Base-by-base conservation (phyloP, 2,329 filamentous ascomycete genomes). In the Ceratocystiopsis sp. region DNA sequence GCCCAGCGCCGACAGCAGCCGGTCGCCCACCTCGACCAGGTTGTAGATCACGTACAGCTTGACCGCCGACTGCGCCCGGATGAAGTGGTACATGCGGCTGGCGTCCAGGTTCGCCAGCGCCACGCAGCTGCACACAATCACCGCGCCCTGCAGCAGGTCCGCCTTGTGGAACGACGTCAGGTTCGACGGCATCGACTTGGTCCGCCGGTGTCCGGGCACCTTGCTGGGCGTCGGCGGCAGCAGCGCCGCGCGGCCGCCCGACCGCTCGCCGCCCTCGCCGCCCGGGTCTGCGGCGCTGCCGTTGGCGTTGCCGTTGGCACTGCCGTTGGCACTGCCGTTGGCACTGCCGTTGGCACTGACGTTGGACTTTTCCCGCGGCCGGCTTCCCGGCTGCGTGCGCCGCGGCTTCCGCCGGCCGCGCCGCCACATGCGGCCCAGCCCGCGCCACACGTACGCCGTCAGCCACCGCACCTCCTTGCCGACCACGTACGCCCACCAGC, bases 31-130 rank as follows among this genome's bases (percentile, higher is more conserved):
- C 61, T 98, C 91, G 6, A 98, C 74, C 33, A 95, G 84, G 55
- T 98, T 98, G 67, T 94, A 98, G 44, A 98, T 96, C 46, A 98
- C 91, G 58, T 98, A 98, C 12, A 98, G 72, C 58, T 98, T 98
- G 63, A 98, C 95, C 9, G 89, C 87, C 2, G 87, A 89, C 59
- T 98, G 91, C 0, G 86, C 91, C 39, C 89, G 80, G 53, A 98
- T 94, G 54, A 87, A 87, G 59, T 98, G 91, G 56, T 98, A 98
- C 84, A 96, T 95, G 42, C 87, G 77, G 56, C 87, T 95, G 7
- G 91, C 91, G 57, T 98, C 93, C 38, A 98, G 80, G 19, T 75
- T 79, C 78, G 94, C 89, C 41, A 98, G 67, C 14, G 89, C 76
- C 42, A 81, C 66, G 52, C 84, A 93, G 55, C 85, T 95, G 54